Evolutionary conservation across 768 basidiomycete species (phyloP), one percentile per base, ranked within the genome.

Genomic region (Boletus pseudopeckii): DNA sequence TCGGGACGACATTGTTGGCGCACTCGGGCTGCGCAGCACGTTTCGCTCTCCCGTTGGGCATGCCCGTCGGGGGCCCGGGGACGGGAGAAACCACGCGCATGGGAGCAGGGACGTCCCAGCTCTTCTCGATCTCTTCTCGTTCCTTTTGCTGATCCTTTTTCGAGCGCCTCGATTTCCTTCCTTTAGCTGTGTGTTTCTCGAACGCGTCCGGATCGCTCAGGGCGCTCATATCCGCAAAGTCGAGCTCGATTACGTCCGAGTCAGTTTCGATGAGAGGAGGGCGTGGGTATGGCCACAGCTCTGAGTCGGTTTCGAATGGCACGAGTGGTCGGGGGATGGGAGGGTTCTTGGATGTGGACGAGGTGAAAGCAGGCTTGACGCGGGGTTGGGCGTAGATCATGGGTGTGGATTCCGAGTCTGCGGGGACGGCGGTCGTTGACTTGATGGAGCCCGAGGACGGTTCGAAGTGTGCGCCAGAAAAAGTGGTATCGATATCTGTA

Each of bases 171-270:
- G 58, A 15, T 52, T 61, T 64, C 56, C 59, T 66, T 20, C 60
- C 58, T 20, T 68, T 70, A 56, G 60, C 55, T 39, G 52, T 47
- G 17, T 63, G 54, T 70, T 56, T 54, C 69, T 76, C 61, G 60
- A 86, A 88, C 10, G 79, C 77, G 45, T 77, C 78, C 2, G 82
- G 80, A 58, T 90, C 83, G 64, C 86, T 88, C 62, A 90, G 67
- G 20, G 85, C 82, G 53, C 85, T 84, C 40, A 80, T 90, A 51
- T 90, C 88, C 6, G 77, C 77, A 61, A 88, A 90, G 65, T 87
- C 85, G 47, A 90, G 80, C 66, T 90, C 88, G 10, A 90, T 78
- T 24, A 90, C 80, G 50, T 86, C 87, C 5, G 75, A 75, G 37
- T 71, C 72, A 48, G 52, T 64, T 52, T 76, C 75, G 10, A 32